These are phyloP conservation scores for Hyaloscypha bicolor DNA, from an alignment of 495 filamentous ascomycete species.

Conservation along the genomic window DNA sequence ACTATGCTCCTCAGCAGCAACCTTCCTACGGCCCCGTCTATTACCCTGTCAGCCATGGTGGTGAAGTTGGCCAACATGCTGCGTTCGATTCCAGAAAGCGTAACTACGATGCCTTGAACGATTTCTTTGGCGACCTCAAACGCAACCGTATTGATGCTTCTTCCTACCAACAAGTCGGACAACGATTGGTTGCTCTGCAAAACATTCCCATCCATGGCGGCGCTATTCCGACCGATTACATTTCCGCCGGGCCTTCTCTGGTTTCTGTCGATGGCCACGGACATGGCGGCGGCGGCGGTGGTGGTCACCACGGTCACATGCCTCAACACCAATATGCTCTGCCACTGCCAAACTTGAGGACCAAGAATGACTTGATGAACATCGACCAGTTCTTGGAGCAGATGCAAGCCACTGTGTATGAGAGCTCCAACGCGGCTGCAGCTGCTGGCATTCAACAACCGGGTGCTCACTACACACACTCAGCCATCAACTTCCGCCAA, in stretches of 20 bases:
- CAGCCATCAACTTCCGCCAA: slow-evolving; percentile 60
- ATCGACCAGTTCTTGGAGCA: slow-evolving; percentile 93
- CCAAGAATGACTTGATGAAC: slow-evolving; percentile 88
- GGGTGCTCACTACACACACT: slow-evolving; percentile 63
- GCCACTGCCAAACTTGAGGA: slow-evolving; percentile 85
- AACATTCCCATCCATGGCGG: slow-evolving; percentile 67
- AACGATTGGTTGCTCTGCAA: slow-evolving; percentile 75
- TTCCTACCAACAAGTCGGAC: slow-evolving; percentile 80
- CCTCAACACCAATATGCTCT: slow-evolving; percentile 74
- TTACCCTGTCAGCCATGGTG: slow-evolving; percentile 61
- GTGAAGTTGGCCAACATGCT: slow-evolving; percentile 52
- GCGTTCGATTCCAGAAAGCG: slow-evolving; percentile 74
- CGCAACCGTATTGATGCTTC: slow-evolving; percentile 83
- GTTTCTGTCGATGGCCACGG: slow-evolving; percentile 39
- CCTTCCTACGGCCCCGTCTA: slow-evolving; percentile 59
- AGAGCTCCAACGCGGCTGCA: slow-evolving; percentile 77
- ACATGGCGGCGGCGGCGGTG: slow-evolving; percentile 49
- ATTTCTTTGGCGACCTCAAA: slow-evolving; percentile 92
- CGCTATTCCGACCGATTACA: slow-evolving; percentile 64
- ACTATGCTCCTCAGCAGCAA: slow-evolving; percentile 58
- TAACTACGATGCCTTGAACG: slow-evolving; percentile 83
- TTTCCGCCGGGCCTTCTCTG: slow-evolving; percentile 57
- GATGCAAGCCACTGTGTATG: slow-evolving; percentile 92
- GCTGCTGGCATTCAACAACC: slow-evolving; percentile 74
- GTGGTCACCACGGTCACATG: slow-evolving; percentile 51